Evolutionary conservation across 176 grass and related monocot genomes (phyloP), one percentile per base, ranked within the genome.

Genomic region (Phoenix dactylifera): DNA sequence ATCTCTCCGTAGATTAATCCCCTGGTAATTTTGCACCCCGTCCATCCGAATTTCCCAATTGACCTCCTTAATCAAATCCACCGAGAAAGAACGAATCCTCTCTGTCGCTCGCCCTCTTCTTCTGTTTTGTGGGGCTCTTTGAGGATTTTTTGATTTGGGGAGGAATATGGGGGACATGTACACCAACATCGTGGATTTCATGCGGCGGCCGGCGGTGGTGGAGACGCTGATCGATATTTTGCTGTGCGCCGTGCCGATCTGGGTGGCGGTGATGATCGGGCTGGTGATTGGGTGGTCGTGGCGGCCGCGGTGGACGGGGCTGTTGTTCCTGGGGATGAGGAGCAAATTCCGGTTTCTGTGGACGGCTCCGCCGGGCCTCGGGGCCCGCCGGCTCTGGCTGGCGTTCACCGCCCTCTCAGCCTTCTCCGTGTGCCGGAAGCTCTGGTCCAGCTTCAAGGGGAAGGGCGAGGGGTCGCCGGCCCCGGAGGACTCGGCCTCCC

Each of bases 181-280:
- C 79, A 64, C 77, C 50, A 75, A 80, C 58, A 76, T 81, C 14
- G 50, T 76, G 63, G 93, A 65, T 63, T 71, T 98, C 19, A 67
- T 98, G 76, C 82, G 82, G 6, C 70, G 76, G 1, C 84, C 93
- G 2, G 84, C 74, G 26, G 79, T 92, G 78, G 87, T 72, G 76
- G 93, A 92, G 79, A 75, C 88, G 76, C 81, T 89, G 49, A 65
- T 98, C 7, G 93, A 98, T 70, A 73, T 83, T 62, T 64, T 98
- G 58, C 88, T 98, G 0, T 98, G 93, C 73, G 79, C 76, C 32
- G 88, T 89, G 82, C 93, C 93, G 88, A 98, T 98, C 88, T 98
- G 93, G 93, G 75, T 79, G 55, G 93, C 93, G 26, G 88, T 98
- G 63, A 98, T 92, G 93, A 92, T 98, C 76, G 93, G 93, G 0